phyloP scores from a whole-genome alignment of 139 green algal species.

The Yamagishiella unicocca region DNA sequence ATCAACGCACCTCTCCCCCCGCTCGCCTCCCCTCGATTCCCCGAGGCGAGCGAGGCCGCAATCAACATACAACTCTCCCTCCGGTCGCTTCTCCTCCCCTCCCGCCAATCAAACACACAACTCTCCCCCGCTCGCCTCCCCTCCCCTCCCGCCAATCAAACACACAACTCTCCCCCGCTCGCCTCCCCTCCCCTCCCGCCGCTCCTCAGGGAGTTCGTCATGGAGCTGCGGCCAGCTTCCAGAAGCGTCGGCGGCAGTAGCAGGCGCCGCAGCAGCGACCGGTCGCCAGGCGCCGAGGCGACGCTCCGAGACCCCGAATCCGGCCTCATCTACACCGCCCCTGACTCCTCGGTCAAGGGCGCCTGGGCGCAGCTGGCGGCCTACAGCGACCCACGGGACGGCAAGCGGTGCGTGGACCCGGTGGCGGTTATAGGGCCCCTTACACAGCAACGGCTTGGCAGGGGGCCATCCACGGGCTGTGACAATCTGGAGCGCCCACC shows the following conservation, averaged over 20 bases:
- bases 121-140: neutral
- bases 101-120: too few relatives aligned
- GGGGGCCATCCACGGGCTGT: too few relatives aligned
- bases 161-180: neutral
- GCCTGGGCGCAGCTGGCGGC: slow-evolving; percentile 22
- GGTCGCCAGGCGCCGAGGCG: neutral
- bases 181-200: neutral
- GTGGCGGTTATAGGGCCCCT: too few relatives aligned
- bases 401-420: slow-evolving; percentile 17
- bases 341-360: slow-evolving; percentile 11
- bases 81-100: neutral
- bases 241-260: neutral
- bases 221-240: too few relatives aligned
- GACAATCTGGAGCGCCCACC: too few relatives aligned
- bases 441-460: too few relatives aligned
- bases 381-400: slow-evolving; percentile 15
- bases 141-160: neutral
- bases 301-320: slow-evolving; percentile 26
- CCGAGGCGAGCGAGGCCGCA: too few relatives aligned
- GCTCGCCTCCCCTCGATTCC: too few relatives aligned
- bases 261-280: slow-evolving; percentile 10
- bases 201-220: slow-evolving; percentile 38
- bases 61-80: too few relatives aligned
- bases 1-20: too few relatives aligned
- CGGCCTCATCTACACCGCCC: slow-evolving; percentile 26